A percentile compares a stretch with the other conserved stretches of the same genome.
These are phyloP conservation scores for Phoma sp. DNA, from an alignment of 2,329 filamentous ascomycete genomes.

Conservation along the genomic window DNA sequence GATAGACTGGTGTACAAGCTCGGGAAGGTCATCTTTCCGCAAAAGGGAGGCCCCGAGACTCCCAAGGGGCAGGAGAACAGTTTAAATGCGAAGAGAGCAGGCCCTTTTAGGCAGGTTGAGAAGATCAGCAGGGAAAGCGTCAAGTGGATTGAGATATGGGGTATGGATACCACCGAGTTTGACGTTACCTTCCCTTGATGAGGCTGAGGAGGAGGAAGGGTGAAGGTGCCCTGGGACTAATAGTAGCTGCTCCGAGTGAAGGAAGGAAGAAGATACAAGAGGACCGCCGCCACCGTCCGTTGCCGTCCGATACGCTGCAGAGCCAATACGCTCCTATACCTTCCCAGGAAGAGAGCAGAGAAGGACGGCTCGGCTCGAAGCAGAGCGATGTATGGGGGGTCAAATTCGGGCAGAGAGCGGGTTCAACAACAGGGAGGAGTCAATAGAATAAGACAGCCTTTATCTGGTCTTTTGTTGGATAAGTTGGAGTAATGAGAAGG, in stretches of 20 bases:
- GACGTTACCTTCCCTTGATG: conserved; percentile 38
- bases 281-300: not conserved
- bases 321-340: too few species aligned
- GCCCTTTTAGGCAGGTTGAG: conserved; percentile 43
- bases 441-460: too few species aligned
- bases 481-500: too few species aligned
- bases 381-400: too few species aligned
- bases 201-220: not conserved
- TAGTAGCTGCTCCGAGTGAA: too few species aligned
- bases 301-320: not conserved
- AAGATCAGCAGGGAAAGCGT: conserved; percentile 47
- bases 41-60: conserved; percentile 17
- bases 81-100: conserved; percentile 35
- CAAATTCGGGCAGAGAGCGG: too few species aligned
- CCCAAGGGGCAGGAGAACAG: conserved; percentile 29
- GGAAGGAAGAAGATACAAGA: not conserved
- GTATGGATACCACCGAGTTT: conserved; percentile 50
- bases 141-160: conserved; percentile 55
- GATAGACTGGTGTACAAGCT: conserved; percentile 48
- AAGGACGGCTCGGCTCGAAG: too few species aligned
- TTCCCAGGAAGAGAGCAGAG: too few species aligned
- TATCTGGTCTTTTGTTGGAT: too few species aligned
- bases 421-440: too few species aligned
- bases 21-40: conserved; percentile 39
- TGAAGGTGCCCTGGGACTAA: not conserved